Evolutionary conservation across 768 basidiomycete genomes (phyloP).

Genomic region (Suillus weaverae): DNA sequence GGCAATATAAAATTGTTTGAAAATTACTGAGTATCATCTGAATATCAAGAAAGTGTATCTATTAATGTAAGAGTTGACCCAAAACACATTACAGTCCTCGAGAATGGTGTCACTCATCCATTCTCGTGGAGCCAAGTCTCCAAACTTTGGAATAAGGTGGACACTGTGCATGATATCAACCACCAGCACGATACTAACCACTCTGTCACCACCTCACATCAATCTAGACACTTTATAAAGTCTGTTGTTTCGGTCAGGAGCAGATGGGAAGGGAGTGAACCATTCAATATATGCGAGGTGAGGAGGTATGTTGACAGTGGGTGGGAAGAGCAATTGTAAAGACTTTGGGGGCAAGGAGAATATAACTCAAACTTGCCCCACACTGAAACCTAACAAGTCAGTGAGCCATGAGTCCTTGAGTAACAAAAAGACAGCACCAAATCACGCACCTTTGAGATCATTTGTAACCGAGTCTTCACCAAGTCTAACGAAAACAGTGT

Average conservation of each 20-base stretch:
- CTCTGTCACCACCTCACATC: background rate
- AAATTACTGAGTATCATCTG: background rate
- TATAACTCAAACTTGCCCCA: conserved; percentile 11
- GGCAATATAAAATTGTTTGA: conserved; percentile 10
- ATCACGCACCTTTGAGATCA: background rate
- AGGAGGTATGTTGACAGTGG: conserved; percentile 19
- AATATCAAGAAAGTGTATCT: background rate
- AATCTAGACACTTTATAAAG: conserved; percentile 27
- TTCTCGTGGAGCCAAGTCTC: conserved; percentile 22
- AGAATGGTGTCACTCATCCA: conserved; percentile 25
- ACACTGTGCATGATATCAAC: conserved; percentile 22
- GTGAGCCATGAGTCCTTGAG: background rate
- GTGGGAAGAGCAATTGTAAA: conserved; percentile 15
- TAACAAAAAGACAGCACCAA: background rate
- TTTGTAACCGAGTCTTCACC: background rate
- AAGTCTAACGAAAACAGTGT: background rate
- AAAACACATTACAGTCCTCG: background rate
- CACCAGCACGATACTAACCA: conserved; percentile 14
- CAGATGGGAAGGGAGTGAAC: conserved; percentile 24
- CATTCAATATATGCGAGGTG: conserved; percentile 13
- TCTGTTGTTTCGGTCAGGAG: conserved; percentile 20
- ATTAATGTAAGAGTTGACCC: background rate
- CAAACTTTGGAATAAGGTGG: conserved; percentile 37
- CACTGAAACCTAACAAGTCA: conserved; percentile 1
- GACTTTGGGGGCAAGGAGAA: conserved; percentile 12